These are phyloP conservation scores for Pyrenophora graminea DNA, from an alignment of 2,329 filamentous ascomycete genomes.

Conservation along the genomic window DNA sequence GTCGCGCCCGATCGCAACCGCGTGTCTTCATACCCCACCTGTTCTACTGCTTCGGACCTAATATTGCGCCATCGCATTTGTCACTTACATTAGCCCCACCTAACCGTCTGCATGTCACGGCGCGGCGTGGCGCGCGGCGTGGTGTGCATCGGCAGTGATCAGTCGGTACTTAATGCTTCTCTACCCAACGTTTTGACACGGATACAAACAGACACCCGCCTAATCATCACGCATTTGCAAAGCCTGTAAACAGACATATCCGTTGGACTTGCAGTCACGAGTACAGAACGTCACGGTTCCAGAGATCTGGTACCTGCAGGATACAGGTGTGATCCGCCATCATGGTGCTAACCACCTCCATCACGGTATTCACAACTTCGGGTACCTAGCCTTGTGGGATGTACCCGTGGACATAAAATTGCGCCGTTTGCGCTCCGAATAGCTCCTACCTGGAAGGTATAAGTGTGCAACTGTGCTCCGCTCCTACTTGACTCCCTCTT, in stretches of 20 bases:
- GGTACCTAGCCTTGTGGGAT: constrained; percentile 9
- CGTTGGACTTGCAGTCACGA: neutral
- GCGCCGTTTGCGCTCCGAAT: neutral
- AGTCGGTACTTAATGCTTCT: constrained; percentile 4
- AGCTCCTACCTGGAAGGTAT: constrained; percentile 6
- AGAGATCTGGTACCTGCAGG: neutral
- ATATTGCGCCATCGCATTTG: constrained; percentile 10
- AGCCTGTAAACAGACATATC: constrained; percentile 1
- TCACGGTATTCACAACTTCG: constrained; percentile 32
- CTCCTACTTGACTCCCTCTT: too few species aligned
- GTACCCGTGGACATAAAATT: constrained; percentile 1
- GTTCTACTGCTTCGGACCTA: constrained; percentile 8
- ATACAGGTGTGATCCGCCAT: constrained; percentile 21
- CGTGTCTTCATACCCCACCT: constrained; percentile 1
- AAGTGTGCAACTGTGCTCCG: neutral
- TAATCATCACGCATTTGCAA: neutral
- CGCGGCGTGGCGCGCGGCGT: neutral
- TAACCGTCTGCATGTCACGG: neutral
- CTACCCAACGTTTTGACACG: neutral
- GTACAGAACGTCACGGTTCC: neutral
- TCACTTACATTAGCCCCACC: constrained; percentile 1
- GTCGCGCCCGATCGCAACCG: neutral
- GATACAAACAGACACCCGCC: neutral
- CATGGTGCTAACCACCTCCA: constrained; percentile 31
- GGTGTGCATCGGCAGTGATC: neutral